These are phyloP conservation scores for Malania oleifera DNA, from an alignment of 164 flowering plant species.

Conservation along the genomic window DNA sequence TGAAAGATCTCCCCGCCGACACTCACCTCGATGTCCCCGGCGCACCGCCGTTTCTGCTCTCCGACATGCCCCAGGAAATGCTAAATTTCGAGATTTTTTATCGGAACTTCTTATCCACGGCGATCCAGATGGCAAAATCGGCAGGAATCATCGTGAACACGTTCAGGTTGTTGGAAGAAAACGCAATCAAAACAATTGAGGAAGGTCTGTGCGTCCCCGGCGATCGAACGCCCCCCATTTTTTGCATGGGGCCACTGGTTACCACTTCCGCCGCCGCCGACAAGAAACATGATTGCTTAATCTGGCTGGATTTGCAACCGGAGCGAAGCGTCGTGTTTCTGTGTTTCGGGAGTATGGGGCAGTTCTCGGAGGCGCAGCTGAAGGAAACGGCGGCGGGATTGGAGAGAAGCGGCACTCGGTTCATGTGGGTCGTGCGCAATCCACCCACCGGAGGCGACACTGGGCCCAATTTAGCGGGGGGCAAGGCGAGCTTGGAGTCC, in stretches of 20 bases:
- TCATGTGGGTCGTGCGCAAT: neutral
- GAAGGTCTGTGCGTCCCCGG: neutral
- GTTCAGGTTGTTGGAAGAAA: neutral
- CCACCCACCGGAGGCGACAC: too few relatives aligned
- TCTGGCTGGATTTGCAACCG: neutral
- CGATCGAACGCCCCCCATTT: neutral
- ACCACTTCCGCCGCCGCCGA: neutral
- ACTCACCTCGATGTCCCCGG: neutral
- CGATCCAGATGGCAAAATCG: neutral
- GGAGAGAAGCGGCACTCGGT: neutral
- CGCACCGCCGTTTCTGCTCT: neutral
- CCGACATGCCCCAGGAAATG: neutral
- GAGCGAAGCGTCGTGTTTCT: neutral
- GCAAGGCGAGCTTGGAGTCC: too few relatives aligned
- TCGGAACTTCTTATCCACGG: neutral
- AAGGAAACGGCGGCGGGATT: neutral
- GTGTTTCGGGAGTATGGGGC: neutral
- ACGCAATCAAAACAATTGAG: neutral
- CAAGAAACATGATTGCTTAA: neutral
- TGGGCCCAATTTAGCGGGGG: too few relatives aligned
- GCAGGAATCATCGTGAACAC: neutral
- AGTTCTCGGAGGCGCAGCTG: neutral
- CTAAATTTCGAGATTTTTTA: neutral
- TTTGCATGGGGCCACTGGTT: neutral
- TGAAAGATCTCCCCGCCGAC: conserved; percentile 3